Evolutionary conservation across 805 yeast genomes (phyloP).

Genomic region (Sugiyamaella boreocaroliniensis): DNA sequence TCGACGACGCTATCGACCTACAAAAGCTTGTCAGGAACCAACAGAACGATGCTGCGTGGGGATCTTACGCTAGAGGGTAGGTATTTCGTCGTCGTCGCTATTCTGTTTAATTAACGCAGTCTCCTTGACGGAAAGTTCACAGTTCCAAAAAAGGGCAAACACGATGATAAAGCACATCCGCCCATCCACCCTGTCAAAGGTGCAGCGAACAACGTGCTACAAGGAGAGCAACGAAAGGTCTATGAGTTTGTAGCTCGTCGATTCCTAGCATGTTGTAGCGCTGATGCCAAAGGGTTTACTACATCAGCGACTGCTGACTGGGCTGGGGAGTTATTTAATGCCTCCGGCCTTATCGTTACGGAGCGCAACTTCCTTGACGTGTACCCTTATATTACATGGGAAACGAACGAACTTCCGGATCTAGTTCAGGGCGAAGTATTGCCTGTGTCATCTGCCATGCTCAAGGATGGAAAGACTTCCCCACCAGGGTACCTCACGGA

Average conservation of each 20-base stretch:
- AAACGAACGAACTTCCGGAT: conserved; percentile 51
- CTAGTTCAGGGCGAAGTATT: conserved; percentile 53
- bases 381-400: conserved; percentile 77
- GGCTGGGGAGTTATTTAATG: conserved; percentile 68
- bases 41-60: conserved; percentile 54
- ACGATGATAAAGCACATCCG: conserved; percentile 95
- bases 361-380: conserved; percentile 76
- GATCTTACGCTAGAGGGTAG: conserved; percentile 50
- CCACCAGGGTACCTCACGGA: conserved; percentile 87
- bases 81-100: neutral
- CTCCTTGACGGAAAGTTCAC: conserved; percentile 43
- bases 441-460: conserved; percentile 46
- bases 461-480: conserved; percentile 68
- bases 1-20: conserved; percentile 72
- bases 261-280: conserved; percentile 86
- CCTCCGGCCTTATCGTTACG: conserved; percentile 67
- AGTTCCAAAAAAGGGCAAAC: conserved; percentile 72
- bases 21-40: conserved; percentile 57
- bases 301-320: conserved; percentile 62
- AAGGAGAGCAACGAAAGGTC: conserved; percentile 52
- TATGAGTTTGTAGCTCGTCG: conserved; percentile 83
- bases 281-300: conserved; percentile 75
- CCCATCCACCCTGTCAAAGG: conserved; percentile 82
- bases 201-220: conserved; percentile 26
- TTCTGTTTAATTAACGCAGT: conserved; percentile 2